These are phyloP conservation scores for Friedmanniomyces endolithicus DNA, from an alignment of 495 filamentous ascomycete genomes.

Conservation along the genomic window DNA sequence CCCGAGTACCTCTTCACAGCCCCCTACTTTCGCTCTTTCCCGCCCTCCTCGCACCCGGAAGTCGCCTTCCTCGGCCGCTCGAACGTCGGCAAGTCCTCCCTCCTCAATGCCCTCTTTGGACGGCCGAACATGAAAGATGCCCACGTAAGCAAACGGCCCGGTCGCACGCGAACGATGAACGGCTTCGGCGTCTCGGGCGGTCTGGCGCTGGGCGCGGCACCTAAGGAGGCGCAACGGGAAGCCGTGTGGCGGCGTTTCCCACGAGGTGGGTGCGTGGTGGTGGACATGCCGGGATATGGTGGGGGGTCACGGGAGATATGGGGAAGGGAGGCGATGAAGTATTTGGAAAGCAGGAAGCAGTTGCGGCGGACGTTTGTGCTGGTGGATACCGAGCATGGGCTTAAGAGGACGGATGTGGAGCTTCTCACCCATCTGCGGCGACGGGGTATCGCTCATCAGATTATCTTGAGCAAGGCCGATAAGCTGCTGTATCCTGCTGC, in stretches of 20 bases:
- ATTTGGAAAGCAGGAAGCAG: slow-evolving; percentile 57
- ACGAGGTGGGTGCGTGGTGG: slow-evolving; percentile 46
- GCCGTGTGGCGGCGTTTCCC: slow-evolving; percentile 14
- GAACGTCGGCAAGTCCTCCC: slow-evolving; percentile 83
- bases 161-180: slow-evolving; percentile 71
- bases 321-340: slow-evolving; percentile 80
- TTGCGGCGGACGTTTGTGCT: slow-evolving; percentile 73
- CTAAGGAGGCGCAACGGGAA: slow-evolving; percentile 30
- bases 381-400: slow-evolving; percentile 66
- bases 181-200: slow-evolving; percentile 61
- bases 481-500: slow-evolving; percentile 24
- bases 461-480: slow-evolving; percentile 79
- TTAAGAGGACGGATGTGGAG: slow-evolving; percentile 58
- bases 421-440: slow-evolving; percentile 53
- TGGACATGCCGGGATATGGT: slow-evolving; percentile 96
- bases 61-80: slow-evolving; percentile 71
- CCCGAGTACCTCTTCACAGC: slow-evolving; percentile 60
- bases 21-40: slow-evolving; percentile 50
- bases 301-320: slow-evolving; percentile 60
- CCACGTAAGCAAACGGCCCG: slow-evolving; percentile 59
- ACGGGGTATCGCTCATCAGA: slow-evolving; percentile 54
- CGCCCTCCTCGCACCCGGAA: slow-evolving; percentile 44
- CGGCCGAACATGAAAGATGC: slow-evolving; percentile 36
- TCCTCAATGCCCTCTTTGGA: slow-evolving; percentile 72
- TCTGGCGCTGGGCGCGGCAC: slow-evolving; percentile 8